A percentile compares a stretch with the other conserved stretches of the same genome.
Evolutionary conservation across 371 early-diverging fungal genomes (phyloP).

Genomic region (Syncephalastrum contaminatum): DNA sequence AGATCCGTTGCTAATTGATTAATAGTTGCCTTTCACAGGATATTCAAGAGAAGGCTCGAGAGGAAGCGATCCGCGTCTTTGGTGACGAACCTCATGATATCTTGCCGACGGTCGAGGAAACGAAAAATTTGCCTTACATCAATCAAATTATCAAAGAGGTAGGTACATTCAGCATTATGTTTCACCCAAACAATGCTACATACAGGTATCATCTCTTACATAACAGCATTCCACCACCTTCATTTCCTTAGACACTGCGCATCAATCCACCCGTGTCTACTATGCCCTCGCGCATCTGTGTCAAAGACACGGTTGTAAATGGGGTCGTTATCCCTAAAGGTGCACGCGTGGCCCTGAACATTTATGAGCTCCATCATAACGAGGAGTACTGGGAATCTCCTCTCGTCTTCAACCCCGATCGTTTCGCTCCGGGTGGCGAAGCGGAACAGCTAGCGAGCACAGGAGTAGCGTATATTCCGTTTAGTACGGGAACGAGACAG

Average conservation of each 20-base stretch:
- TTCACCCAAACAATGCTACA: neutral
- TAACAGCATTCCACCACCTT: too few species aligned
- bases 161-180: neutral
- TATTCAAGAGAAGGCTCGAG: slow-evolving; percentile 28
- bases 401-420: slow-evolving; percentile 18
- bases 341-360: slow-evolving; percentile 10
- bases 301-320: slow-evolving; percentile 9
- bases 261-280: slow-evolving; percentile 1
- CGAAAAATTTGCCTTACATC: slow-evolving; percentile 38
- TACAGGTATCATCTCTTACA: too few species aligned
- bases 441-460: slow-evolving; percentile 11
- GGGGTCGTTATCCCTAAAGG: slow-evolving; percentile 19
- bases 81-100: slow-evolving; percentile 35
- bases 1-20: neutral
- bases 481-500: slow-evolving; percentile 5
- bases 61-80: slow-evolving; percentile 21
- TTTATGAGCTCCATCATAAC: slow-evolving; percentile 19
- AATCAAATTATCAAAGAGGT: slow-evolving; percentile 35
- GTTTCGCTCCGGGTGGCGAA: slow-evolving; percentile 23
- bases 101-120: slow-evolving; percentile 39
- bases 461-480: slow-evolving; percentile 12
- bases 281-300: slow-evolving; percentile 4
- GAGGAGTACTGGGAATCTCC: slow-evolving; percentile 16
- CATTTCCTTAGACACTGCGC: slow-evolving; percentile 6
- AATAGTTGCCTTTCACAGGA: slow-evolving; percentile 14